Evolutionary conservation across 176 grass and related monocot species (phyloP), one percentile per base, ranked within the genome.

Genomic region (Avena sativa): DNA sequence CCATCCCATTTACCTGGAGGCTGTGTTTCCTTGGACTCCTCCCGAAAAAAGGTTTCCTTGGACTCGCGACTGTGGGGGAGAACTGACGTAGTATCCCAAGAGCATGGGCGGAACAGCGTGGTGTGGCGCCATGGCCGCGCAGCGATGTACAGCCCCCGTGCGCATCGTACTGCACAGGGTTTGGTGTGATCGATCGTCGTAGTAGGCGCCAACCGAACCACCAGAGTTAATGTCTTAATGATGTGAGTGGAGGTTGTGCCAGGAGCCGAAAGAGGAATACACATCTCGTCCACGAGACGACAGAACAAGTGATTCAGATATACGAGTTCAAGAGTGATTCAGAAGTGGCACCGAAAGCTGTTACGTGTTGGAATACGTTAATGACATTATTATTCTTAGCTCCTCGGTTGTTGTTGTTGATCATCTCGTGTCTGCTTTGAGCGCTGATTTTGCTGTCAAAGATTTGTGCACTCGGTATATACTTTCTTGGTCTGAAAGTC

Each of bases 121-220:
- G 64, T 8, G 34, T 40, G 80, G 80, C n/a, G 5, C 44, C 23
- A 71, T 71, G 70, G 74, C 49, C 74, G 51, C 26, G 28, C 50
- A 11, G 30, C 52, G 25, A 52, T 25, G 71, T 74, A 71, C 73
- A 17, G 23, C 47, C 3, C 3, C 43, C 48, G 48, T 52, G 73
- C 47, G 14, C 48, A 49, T 43, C 23, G 21, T 75, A 12, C 74
- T 5, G 14, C 48, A 1, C 48, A 52, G 0, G 30, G 28, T 55
- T 30, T 77, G 76, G 55, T 43, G 34, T n/a, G 57, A 23, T 57
- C 59, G 48, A 47, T 84, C 28, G 23, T 74, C 48, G 60, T 67
- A 19, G 59, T 8, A 85, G 84, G 62, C 32, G 21, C 62, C 74
- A 78, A 79, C 23, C 13, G 3, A 79, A 79, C 84, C 36, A 16